A percentile compares a stretch with the other conserved stretches of the same genome.
Evolutionary conservation across 257 asterid species (phyloP).

Genomic region (Capsicum pubescens): DNA sequence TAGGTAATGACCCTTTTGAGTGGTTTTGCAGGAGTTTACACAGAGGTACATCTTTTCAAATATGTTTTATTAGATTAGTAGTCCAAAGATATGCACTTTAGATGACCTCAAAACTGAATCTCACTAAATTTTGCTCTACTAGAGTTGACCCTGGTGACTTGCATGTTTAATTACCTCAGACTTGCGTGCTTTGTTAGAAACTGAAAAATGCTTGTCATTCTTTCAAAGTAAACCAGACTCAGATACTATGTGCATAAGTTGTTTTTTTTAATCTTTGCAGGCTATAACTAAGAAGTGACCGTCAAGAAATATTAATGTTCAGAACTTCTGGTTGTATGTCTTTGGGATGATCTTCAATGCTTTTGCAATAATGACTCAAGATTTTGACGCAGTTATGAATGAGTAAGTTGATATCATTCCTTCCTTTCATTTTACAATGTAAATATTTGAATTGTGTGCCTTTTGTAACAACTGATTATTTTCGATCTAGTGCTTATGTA

Average conservation of each 20-base stretch:
- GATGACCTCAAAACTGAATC: conserved; percentile 12
- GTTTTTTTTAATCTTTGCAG: conserved; percentile 56
- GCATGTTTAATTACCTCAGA: background rate
- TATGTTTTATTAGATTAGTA: conserved; percentile 27
- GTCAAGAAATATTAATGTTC: conserved; percentile 97
- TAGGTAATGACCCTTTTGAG: conserved; percentile 99
- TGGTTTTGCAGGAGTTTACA: conserved; percentile 99
- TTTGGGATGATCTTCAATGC: conserved; percentile 98
- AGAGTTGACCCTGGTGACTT: background rate
- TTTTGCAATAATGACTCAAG: conserved; percentile 83
- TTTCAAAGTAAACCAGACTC: background rate
- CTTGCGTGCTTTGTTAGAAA: background rate
- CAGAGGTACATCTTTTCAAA: conserved; percentile 70
- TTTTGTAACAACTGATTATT: background rate
- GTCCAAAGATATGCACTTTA: background rate
- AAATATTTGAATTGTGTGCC: background rate
- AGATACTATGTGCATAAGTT: background rate
- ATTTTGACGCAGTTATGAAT: conserved; percentile 85
- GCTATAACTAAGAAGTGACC: conserved; percentile 91
- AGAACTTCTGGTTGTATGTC: conserved; percentile 97
- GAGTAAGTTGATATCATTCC: conserved; percentile 56
- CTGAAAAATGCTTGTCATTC: background rate
- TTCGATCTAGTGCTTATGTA: background rate
- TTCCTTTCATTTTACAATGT: conserved; percentile 18
- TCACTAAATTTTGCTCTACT: background rate